phyloP scores from a whole-genome alignment of 2,329 filamentous ascomycete genomes.

The Scolecobasidium constrictum region DNA sequence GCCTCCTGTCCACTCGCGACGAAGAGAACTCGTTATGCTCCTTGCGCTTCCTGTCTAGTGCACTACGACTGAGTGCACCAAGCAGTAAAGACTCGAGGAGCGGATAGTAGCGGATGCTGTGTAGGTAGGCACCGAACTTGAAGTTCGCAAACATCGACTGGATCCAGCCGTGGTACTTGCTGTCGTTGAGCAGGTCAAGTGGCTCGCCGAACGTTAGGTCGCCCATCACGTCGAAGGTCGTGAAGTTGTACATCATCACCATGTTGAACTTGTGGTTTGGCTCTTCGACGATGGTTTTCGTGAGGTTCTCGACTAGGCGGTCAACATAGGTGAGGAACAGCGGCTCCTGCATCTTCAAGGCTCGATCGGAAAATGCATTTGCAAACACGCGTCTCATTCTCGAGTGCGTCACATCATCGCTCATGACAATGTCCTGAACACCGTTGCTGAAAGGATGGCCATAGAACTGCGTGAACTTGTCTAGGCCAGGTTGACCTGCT shows the following conservation, averaged over 20 bases:
- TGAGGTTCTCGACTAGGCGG: slow-evolving; percentile 6
- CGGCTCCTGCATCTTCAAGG: slow-evolving; percentile 10
- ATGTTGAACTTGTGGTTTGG: slow-evolving; percentile 5
- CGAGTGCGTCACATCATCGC: slow-evolving; percentile 6
- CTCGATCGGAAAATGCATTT: slow-evolving; percentile 10
- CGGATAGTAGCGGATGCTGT: background rate
- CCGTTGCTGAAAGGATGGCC: background rate
- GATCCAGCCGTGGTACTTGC: slow-evolving; percentile 1
- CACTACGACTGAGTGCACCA: slow-evolving; percentile 13
- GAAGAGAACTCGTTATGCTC: slow-evolving; percentile 1
- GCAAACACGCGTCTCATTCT: slow-evolving; percentile 9
- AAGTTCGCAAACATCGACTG: slow-evolving; percentile 1
- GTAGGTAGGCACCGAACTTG: background rate
- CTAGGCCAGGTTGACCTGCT: background rate
- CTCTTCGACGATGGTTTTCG: background rate
- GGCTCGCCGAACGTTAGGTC: slow-evolving; percentile 10
- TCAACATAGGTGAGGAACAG: slow-evolving; percentile 9
- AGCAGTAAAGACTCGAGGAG: background rate
- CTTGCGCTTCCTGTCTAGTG: slow-evolving; percentile 9
- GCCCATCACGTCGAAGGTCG: slow-evolving; percentile 10
- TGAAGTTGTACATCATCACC: slow-evolving; percentile 7
- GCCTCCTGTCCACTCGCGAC: slow-evolving; percentile 22
- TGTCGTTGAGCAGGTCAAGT: slow-evolving; percentile 4
- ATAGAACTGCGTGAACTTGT: background rate
- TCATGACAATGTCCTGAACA: slow-evolving; percentile 1